Conservation (phyloP, 768 basidiomycete species). For the Jaapia argillacea region DNA sequence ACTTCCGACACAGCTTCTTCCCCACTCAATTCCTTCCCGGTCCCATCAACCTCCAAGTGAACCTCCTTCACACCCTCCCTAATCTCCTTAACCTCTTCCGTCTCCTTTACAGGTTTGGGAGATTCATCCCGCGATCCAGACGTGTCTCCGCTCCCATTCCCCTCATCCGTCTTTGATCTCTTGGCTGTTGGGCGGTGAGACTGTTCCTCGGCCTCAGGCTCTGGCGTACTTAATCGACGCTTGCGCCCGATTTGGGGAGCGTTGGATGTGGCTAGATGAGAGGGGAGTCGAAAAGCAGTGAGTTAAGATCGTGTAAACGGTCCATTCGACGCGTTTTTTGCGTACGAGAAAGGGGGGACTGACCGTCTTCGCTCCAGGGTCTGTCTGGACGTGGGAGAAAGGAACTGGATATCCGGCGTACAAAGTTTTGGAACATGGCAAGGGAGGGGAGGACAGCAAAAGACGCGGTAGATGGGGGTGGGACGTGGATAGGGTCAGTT, state of each 20-base stretch:
- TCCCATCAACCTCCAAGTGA: constrained; percentile 36
- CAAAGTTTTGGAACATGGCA: constrained; percentile 50
- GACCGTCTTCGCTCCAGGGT: constrained; percentile 73
- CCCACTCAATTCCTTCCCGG: not conserved
- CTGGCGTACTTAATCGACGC: constrained; percentile 46
- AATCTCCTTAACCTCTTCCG: constrained; percentile 56
- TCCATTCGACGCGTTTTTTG: constrained; percentile 11
- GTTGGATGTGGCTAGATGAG: constrained; percentile 54
- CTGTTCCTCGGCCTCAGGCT: constrained; percentile 28
- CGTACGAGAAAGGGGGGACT: constrained; percentile 18
- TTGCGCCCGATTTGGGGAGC: constrained; percentile 62
- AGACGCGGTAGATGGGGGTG: not conserved
- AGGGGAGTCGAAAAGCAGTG: constrained; percentile 5
- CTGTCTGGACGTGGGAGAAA: constrained; percentile 63
- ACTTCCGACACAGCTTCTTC: not conserved
- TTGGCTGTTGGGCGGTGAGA: constrained; percentile 8
- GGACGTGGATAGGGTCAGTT: not conserved
- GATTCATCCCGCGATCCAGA: constrained; percentile 16
- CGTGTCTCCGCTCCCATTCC: constrained; percentile 10
- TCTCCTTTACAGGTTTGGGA: constrained; percentile 25
- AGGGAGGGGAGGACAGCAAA: not conserved
- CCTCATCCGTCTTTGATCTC: constrained; percentile 9
- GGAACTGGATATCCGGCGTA: constrained; percentile 62
- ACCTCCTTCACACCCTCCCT: constrained; percentile 63
- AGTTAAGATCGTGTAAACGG: constrained; percentile 10